Conservation (phyloP, 2,329 filamentous ascomycete genomes). For the Furcasterigmium sp. region DNA sequence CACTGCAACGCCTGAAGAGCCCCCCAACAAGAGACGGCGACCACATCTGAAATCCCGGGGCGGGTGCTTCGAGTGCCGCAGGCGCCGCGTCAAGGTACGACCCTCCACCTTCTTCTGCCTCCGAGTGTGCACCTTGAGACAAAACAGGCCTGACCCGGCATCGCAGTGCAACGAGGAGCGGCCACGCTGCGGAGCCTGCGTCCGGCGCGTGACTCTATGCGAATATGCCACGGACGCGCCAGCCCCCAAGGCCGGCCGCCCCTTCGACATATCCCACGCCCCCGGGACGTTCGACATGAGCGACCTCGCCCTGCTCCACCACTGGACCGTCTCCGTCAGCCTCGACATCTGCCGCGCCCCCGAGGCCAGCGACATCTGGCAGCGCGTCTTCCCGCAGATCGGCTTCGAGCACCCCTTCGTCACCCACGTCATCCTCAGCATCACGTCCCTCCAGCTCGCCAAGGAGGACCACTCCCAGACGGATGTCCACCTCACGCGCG, state of each 20-base stretch:
- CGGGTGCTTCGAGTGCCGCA: constrained; percentile 10
- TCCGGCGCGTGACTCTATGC: constrained; percentile 5
- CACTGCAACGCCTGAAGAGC: too few relatives aligned
- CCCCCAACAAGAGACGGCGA: too few relatives aligned
- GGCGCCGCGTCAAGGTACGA: constrained; percentile 13
- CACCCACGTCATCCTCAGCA: constrained; percentile 8
- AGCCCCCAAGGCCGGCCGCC: not conserved
- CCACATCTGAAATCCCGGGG: constrained; percentile 11
- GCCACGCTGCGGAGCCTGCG: constrained; percentile 9
- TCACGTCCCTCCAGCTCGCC: constrained; percentile 11
- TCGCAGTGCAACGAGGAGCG: constrained; percentile 10
- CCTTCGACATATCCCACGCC: not conserved
- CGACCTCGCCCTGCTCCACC: constrained; percentile 12
- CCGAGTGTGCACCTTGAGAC: too few relatives aligned
- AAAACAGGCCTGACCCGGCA: not conserved
- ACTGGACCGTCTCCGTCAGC: constrained; percentile 11
- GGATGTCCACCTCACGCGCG: constrained; percentile 1
- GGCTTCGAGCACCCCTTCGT: constrained; percentile 11
- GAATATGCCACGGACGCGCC: constrained; percentile 2
- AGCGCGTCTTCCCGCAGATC: constrained; percentile 7
- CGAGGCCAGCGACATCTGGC: constrained; percentile 3
- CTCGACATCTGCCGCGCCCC: constrained; percentile 2
- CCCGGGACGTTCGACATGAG: constrained; percentile 8
- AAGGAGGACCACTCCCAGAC: not conserved
- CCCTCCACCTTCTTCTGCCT: not conserved